Evolutionary conservation across 1,139 yeast genomes (phyloP).

Genomic region (Suhomyces ambrosiae): DNA sequence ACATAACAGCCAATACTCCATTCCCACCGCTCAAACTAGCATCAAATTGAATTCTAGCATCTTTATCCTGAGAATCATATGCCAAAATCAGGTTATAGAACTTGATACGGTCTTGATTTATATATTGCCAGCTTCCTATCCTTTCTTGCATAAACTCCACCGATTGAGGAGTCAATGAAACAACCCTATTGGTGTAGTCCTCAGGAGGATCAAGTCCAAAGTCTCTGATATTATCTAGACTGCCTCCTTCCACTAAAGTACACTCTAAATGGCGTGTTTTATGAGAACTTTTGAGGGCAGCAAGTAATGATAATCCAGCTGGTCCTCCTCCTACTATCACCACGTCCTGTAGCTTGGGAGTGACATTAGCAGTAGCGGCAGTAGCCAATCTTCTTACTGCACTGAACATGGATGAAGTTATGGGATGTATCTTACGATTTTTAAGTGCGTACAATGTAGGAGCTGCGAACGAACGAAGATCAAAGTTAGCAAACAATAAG

Average conservation of each 20-base stretch:
- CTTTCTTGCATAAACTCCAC: slow-evolving; percentile 60
- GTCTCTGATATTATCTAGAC: slow-evolving; percentile 52
- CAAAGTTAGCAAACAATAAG: too few species aligned
- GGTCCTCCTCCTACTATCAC: slow-evolving; percentile 97
- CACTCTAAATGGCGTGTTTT: slow-evolving; percentile 61
- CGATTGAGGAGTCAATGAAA: slow-evolving; percentile 82
- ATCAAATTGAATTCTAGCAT: slow-evolving; percentile 73
- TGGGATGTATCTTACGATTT: slow-evolving; percentile 6
- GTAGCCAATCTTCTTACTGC: slow-evolving; percentile 12
- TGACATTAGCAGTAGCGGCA: slow-evolving; percentile 6
- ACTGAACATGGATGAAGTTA: slow-evolving; percentile 6
- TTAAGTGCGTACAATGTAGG: too few species aligned
- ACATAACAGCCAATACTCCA: slow-evolving; percentile 71
- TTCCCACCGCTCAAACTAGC: slow-evolving; percentile 22
- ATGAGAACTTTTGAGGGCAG: slow-evolving; percentile 73
- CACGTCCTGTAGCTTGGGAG: slow-evolving; percentile 55
- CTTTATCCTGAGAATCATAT: slow-evolving; percentile 75
- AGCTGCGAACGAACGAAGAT: too few species aligned
- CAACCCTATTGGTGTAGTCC: slow-evolving; percentile 74
- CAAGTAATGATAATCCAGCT: slow-evolving; percentile 86
- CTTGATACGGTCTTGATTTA: slow-evolving; percentile 70
- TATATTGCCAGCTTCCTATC: slow-evolving; percentile 76
- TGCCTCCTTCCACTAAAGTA: slow-evolving; percentile 73
- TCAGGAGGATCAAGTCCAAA: slow-evolving; percentile 60
- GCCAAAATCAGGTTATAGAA: slow-evolving; percentile 81